A percentile compares a stretch with the other conserved stretches of the same genome.
Conservation (phyloP, 1,284 basidiomycete genomes). For the Porogramme epimiltina region DNA sequence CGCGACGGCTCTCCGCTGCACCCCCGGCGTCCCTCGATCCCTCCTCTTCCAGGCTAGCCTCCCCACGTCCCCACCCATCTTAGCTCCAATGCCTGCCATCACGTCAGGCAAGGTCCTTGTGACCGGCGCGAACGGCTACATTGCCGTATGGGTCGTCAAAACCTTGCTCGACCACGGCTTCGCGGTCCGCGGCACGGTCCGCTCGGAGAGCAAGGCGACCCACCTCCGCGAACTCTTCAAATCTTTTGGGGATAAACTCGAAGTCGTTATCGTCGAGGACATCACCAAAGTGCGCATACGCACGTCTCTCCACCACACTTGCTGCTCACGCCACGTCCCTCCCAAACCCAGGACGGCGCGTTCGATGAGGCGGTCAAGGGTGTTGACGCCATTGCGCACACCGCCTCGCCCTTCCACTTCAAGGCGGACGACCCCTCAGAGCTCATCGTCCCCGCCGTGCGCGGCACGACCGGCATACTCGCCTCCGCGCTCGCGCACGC, state of each 20-base stretch:
- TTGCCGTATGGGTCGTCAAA: constrained; percentile 30
- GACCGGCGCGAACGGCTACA: constrained; percentile 21
- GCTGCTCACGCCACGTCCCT: constrained; percentile 27
- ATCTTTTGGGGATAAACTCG: constrained; percentile 43
- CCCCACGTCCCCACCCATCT: not conserved
- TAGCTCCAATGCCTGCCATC: constrained; percentile 22
- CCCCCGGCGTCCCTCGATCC: not conserved
- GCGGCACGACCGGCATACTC: constrained; percentile 23
- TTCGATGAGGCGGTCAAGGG: constrained; percentile 46
- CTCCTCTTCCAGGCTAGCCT: not conserved
- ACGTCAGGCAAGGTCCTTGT: constrained; percentile 3
- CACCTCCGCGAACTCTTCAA: constrained; percentile 50
- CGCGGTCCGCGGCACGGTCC: constrained; percentile 39
- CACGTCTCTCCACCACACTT: not conserved
- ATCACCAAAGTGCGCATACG: constrained; percentile 24
- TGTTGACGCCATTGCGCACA: constrained; percentile 46
- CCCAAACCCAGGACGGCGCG: constrained; percentile 33
- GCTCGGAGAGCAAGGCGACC: constrained; percentile 38
- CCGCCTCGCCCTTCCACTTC: constrained; percentile 44
- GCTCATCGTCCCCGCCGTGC: constrained; percentile 31
- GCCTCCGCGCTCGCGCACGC: constrained; percentile 30
- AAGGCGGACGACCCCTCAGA: constrained; percentile 36
- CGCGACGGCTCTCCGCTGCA: not conserved
- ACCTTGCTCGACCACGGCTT: constrained; percentile 31
- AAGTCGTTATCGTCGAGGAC: constrained; percentile 42